Conservation (phyloP, 441 rosid species). For the Populus hybrid region DNA sequence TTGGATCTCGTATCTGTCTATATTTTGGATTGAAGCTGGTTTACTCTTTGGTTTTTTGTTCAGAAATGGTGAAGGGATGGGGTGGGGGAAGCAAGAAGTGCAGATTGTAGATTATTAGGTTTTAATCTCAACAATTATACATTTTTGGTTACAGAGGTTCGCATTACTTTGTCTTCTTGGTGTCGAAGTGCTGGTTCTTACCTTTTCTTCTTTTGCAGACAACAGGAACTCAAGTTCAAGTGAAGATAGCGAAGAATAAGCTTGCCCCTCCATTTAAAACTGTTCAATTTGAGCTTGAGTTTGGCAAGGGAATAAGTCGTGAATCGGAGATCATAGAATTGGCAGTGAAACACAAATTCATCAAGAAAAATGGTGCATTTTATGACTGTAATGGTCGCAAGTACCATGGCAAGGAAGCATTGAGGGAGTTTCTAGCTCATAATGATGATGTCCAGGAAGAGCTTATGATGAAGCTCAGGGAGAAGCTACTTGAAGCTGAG, state of each 20-base stretch:
- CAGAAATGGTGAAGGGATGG: not conserved
- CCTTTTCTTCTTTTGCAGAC: constrained; percentile 40
- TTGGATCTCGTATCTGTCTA: not conserved
- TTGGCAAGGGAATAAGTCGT: constrained; percentile 88
- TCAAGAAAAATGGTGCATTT: constrained; percentile 45
- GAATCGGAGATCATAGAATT: constrained; percentile 67
- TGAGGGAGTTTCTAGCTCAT: constrained; percentile 46
- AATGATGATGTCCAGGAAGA: constrained; percentile 52
- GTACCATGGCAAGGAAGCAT: constrained; percentile 68
- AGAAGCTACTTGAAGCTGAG: constrained; percentile 42
- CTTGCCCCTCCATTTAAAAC: constrained; percentile 94
- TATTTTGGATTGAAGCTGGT: not conserved
- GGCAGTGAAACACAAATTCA: constrained; percentile 66
- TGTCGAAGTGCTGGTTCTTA: not conserved
- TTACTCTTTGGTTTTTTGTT: not conserved
- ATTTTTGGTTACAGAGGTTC: not conserved
- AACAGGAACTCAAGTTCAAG: constrained; percentile 65
- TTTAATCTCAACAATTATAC: not conserved
- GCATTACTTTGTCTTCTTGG: not conserved
- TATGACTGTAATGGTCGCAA: constrained; percentile 42
- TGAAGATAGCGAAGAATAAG: constrained; percentile 92
- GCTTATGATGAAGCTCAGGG: constrained; percentile 55
- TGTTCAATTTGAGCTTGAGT: constrained; percentile 81
- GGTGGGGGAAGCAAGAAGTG: not conserved
- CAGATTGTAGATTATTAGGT: not conserved